phyloP scores from a whole-genome alignment of 1,284 basidiomycete genomes.

The Microstroma glucosiphilum region DNA sequence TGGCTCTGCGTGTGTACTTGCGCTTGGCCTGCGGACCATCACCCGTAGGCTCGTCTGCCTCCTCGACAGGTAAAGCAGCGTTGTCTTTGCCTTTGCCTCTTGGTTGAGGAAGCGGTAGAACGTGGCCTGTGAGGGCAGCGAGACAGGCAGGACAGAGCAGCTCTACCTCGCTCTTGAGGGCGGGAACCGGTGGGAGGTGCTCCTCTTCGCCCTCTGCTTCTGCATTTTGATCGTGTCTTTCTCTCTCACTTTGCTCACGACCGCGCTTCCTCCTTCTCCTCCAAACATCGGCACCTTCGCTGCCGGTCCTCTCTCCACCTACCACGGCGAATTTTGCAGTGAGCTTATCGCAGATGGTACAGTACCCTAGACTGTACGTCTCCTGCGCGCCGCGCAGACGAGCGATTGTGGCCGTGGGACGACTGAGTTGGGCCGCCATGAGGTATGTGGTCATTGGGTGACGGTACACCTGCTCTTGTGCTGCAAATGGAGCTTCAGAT shows the following conservation, averaged over 20 bases:
- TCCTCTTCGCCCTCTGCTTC: too few species aligned
- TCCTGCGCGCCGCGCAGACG: not conserved
- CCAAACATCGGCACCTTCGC: not conserved
- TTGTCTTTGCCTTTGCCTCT: not conserved
- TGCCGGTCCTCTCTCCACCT: not conserved
- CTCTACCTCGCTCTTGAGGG: not conserved
- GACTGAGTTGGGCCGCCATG: not conserved
- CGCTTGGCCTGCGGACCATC: not conserved
- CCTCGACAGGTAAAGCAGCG: not conserved
- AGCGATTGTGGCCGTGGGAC: not conserved
- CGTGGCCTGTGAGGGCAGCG: not conserved
- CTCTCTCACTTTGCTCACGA: not conserved
- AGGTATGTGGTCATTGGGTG: not conserved
- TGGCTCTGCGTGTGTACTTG: too few species aligned
- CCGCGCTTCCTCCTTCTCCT: not conserved
- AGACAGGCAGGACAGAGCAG: not conserved
- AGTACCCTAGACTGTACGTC: not conserved
- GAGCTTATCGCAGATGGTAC: constrained; percentile 2
- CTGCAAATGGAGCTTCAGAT: too few species aligned
- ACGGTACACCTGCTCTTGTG: not conserved
- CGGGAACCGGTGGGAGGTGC: not conserved
- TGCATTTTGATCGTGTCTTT: too few species aligned
- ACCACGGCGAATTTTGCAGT: not conserved
- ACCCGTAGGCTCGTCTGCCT: not conserved
- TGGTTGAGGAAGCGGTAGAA: not conserved